These are phyloP conservation scores for Xenosphaeropsis pyriputrescens DNA, from an alignment of 2,329 filamentous ascomycete species.

Conservation along the genomic window DNA sequence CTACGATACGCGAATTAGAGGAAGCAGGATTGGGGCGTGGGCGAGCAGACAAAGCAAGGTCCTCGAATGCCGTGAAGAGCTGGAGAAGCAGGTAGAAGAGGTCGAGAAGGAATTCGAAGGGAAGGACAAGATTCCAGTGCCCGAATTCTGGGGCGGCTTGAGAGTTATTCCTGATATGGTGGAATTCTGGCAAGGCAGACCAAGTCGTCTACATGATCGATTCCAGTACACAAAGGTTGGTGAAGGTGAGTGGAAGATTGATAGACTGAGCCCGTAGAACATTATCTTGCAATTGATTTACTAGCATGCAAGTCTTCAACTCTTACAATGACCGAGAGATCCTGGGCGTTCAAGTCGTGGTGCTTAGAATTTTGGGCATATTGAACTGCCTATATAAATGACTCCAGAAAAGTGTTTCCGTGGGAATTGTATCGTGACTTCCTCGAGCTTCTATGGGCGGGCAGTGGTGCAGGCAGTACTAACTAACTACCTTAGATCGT, in stretches of 20 bases:
- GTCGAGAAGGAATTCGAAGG: constrained; percentile 65
- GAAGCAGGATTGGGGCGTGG: constrained; percentile 82
- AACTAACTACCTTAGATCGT: too few relatives aligned
- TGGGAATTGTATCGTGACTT: too few relatives aligned
- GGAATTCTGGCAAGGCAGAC: constrained; percentile 93
- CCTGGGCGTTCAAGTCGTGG: too few relatives aligned
- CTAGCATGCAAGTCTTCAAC: too few relatives aligned
- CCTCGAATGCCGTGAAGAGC: constrained; percentile 51
- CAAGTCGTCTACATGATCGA: constrained; percentile 86
- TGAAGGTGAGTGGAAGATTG: constrained; percentile 44
- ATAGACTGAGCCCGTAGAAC: constrained; percentile 56
- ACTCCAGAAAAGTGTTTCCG: too few relatives aligned
- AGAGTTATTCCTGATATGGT: constrained; percentile 73
- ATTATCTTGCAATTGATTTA: neutral
- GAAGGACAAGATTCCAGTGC: constrained; percentile 69
- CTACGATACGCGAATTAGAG: constrained; percentile 57
- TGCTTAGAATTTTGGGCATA: too few relatives aligned
- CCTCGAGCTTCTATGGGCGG: too few relatives aligned
- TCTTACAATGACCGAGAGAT: too few relatives aligned
- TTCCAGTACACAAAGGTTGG: constrained; percentile 64
- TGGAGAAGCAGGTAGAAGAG: constrained; percentile 71
- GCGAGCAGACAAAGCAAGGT: constrained; percentile 82
- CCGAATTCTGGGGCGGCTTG: constrained; percentile 88
- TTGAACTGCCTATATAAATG: too few relatives aligned
- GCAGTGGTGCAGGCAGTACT: too few relatives aligned